Base-by-base conservation (phyloP, 495 filamentous ascomycete genomes). In the Daldinia bambusicola region DNA sequence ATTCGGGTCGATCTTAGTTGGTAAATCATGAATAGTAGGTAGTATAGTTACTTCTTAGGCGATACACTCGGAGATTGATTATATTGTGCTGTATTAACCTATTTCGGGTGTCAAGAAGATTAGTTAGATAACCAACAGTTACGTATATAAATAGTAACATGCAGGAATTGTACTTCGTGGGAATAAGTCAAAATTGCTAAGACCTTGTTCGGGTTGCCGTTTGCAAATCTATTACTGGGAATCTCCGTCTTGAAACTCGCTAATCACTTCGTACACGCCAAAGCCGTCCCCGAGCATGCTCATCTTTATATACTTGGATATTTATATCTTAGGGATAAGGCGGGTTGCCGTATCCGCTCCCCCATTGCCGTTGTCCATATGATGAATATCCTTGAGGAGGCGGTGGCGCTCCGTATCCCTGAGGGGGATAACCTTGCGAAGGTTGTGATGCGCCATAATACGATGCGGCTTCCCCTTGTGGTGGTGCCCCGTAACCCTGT, bases 381-480 rank as follows among this genome's bases (percentile, higher is more conserved):
- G 72, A 67, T 16, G 75, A 61, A 56, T 77, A 75, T 41, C 72
- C 71, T 4, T 66, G 63, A 10, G 63, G 70, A 6, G 63, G 71
- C 7, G 74, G 75, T 8, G 69, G 67, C 13, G 56, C 66, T 12
- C 74, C 71, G 18, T 76, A 74, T 14, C 65, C 69, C 10, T 75
- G 71, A 52, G 30, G 20, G 4, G 62, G 67, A 41, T 74, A 66
- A 14, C 66, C 65, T 52, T 62, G 65, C 32, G 67, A 38, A 10
- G 57, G 63, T 14, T 43, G 59, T n/a, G 72, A 53, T 1, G 59
- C 65, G 45, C 18, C 40, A 40, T 63, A 75, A 20, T 77, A 77
- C 6, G 70, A 74, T 14, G 75, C 68, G 9, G 75, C 73, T 56
- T 77, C 74, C 0, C 75, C 75, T 40, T 71, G 74, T 8, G 70